Percentiles rank a stretch among this genome's conserved stretches.
Conservation (phyloP, 768 basidiomycete genomes). For the Neoboletus brunneissimus region DNA sequence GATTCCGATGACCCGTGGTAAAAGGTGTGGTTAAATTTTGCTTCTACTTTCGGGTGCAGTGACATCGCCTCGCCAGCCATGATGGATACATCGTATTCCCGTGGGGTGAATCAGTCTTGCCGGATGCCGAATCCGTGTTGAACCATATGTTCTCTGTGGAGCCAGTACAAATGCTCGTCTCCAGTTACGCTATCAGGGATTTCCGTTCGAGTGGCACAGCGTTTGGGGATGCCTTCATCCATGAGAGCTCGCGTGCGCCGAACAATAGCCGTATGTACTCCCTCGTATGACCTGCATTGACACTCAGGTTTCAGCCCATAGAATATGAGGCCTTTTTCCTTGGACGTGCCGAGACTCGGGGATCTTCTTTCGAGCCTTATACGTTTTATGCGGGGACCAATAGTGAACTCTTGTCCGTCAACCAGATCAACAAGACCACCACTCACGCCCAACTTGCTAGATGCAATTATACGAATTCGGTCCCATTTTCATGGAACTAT, state of each 20-base stretch:
- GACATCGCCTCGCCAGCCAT: background rate
- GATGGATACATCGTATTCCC: slow-evolving; percentile 12
- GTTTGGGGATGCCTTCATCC: slow-evolving; percentile 1
- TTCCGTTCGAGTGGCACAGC: background rate
- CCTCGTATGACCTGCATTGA: background rate
- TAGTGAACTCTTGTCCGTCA: slow-evolving; percentile 2
- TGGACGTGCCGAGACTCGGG: slow-evolving; percentile 8
- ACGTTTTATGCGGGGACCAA: slow-evolving; percentile 13
- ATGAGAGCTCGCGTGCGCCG: slow-evolving; percentile 1
- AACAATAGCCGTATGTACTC: slow-evolving; percentile 6
- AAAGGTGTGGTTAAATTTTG: background rate
- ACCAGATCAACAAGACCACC: background rate
- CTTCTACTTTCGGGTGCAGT: background rate
- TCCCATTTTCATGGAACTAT: slow-evolving; percentile 10
- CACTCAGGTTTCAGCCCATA: background rate
- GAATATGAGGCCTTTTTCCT: slow-evolving; percentile 12
- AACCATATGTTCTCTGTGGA: slow-evolving; percentile 17
- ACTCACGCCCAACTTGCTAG: slow-evolving; percentile 7
- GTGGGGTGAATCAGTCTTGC: slow-evolving; percentile 5
- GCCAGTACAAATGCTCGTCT: slow-evolving; percentile 5
- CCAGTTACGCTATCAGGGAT: slow-evolving; percentile 6
- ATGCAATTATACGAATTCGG: background rate
- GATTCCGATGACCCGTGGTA: slow-evolving; percentile 13
- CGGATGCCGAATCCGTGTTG: slow-evolving; percentile 7
- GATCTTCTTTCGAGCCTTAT: slow-evolving; percentile 2